Evolutionary conservation across 1,284 basidiomycete species (phyloP), one percentile per base, ranked within the genome.

Genomic region (Chondrostereum purpureum): DNA sequence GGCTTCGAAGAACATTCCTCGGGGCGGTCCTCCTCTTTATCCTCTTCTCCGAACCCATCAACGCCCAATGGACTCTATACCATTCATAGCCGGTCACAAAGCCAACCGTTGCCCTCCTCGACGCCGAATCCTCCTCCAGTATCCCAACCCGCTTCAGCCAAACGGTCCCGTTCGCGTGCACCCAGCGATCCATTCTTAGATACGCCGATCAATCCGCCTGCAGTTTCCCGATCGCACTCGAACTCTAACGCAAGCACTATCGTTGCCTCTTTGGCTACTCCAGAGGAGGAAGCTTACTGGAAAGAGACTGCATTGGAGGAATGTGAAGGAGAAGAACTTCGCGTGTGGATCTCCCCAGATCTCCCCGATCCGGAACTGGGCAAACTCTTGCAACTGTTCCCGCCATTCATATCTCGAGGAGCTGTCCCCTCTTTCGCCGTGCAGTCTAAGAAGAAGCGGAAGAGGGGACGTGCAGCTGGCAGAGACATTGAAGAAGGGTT

Each of bases 171-270:
- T 51, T 68, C 77, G 8, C 73, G 84, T 52, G 84, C 84, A 44
- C 77, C 86, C 10, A 86, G 83, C 54, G 86, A 88, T 60, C 85
- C 85, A 48, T 88, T 88, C 62, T 63, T 84, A 50, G 86, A 88
- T 56, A 80, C 82, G 41, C 78, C 81, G 13, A 48, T 69, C 13
- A 67, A 74, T 48, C 78, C 80, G 46, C 71, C 64, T 51, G 73
- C 75, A 20, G 59, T 69, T 24, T 21, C 39, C 13, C 67, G 63
- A 45, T 66, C 72, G 22, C 27, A 31, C n/a, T 58, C 69, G 19
- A 66, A 73, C 39, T 80, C 81, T n/a, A 73, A 69, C 46, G 73
- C 75, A 6, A 77, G 78, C 53, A 56, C 34, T 53, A 58, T 34
- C 56, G 62, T 39, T 54, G 55, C 14, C 58, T 62, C 47, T 24